Evolutionary conservation across 2,329 filamentous ascomycete species (phyloP).

Genomic region (Botrytis paeoniae): DNA sequence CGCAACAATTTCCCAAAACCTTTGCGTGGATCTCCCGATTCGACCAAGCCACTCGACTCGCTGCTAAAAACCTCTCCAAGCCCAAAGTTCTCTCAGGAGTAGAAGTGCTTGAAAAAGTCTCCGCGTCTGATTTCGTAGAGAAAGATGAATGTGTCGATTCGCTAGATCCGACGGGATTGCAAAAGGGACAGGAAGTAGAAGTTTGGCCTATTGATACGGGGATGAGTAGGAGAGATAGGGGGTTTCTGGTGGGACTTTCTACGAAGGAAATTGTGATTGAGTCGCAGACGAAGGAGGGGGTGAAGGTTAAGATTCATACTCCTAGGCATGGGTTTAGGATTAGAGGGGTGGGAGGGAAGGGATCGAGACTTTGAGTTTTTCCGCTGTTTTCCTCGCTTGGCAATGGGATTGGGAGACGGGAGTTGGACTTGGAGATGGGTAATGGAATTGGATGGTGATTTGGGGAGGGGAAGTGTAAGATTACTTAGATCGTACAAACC

Average conservation of each 20-base stretch:
- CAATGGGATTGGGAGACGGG: background rate
- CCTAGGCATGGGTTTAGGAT: conserved; percentile 59
- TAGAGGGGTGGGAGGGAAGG: conserved; percentile 9
- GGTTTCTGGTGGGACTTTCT: conserved; percentile 52
- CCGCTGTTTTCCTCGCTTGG: background rate
- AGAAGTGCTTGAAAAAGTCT: conserved; percentile 51
- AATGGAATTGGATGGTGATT: background rate
- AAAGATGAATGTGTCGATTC: conserved; percentile 44
- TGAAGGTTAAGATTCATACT: conserved; percentile 54
- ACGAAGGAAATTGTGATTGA: conserved; percentile 57
- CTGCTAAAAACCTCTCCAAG: conserved; percentile 41
- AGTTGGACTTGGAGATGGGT: background rate
- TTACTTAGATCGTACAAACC: background rate
- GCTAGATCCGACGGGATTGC: conserved; percentile 52
- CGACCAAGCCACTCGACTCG: conserved; percentile 45
- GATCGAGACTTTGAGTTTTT: conserved; percentile 22
- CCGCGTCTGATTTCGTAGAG: conserved; percentile 47
- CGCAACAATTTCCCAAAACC: conserved; percentile 53
- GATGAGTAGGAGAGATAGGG: conserved; percentile 54
- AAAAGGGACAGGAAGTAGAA: conserved; percentile 51
- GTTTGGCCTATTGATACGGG: conserved; percentile 64
- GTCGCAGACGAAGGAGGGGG: conserved; percentile 43
- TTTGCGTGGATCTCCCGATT: conserved; percentile 67
- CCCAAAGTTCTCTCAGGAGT: conserved; percentile 49
- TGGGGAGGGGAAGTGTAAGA: background rate